Base-by-base conservation (phyloP, 306 rosid genomes). In the Geum urbanum region DNA sequence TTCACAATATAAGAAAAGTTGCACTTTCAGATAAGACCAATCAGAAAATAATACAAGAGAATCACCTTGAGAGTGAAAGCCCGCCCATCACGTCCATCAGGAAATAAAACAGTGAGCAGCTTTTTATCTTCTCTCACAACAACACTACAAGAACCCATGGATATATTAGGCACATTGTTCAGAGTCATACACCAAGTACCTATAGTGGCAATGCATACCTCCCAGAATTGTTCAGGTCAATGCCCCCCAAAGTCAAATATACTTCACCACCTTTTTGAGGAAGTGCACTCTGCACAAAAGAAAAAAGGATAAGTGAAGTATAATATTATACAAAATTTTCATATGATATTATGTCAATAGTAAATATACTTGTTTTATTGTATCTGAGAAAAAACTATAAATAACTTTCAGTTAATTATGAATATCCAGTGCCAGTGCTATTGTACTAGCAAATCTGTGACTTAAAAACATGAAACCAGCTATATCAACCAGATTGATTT, bases 61-160 rank as follows among this genome's bases (percentile, higher is more conserved):
- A 40, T 77, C 76, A 94, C 98, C 97, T 95, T 95, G 44, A 95
- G 97, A 70, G 99, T 95, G 84, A 95, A 95, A 5, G 99, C 99
- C 54, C 99, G 86, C 53, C 99, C 99, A 80, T 95, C 97, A 51
- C 99, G 97, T 71, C 99, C 99, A 82, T 95, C 99, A 46, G 99
- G 99, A 86, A 95, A 95, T 73, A 95, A 81, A 72, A 95, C 99
- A 3, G 99, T 95, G 76, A 95, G 88, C 71, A 95, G 86, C 76
- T 87, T 95, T 85, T 95, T 95, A 83, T 95, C 99, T 88, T 95
- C 99, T 82, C 99, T 86, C 74, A 95, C 97, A 60, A 95, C 99
- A 71, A 95, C 99, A 73, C 97, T 95, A 80, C 74, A 88, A 72
- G 76, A 82, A 80, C 66, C 65, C 73, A 60, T 40, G 66, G 73